A percentile compares a stretch with the other conserved stretches of the same genome.
Conservation (phyloP, 148 eudicot genomes). For the Nepenthes gracilis region DNA sequence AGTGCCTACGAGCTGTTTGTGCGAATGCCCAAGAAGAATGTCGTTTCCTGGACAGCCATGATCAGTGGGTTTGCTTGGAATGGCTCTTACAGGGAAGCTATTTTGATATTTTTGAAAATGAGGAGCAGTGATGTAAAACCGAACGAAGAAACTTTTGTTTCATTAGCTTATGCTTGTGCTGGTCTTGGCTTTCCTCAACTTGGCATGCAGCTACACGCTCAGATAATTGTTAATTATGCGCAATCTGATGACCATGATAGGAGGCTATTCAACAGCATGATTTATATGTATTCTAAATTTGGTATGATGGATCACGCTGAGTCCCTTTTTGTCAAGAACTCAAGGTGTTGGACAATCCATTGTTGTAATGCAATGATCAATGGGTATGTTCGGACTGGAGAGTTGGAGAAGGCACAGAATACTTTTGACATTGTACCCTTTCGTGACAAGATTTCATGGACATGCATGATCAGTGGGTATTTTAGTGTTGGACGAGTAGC, state of each 20-base stretch:
- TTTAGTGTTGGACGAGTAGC: conserved; percentile 15
- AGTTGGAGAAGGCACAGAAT: conserved; percentile 20
- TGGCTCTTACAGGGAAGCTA: conserved; percentile 24
- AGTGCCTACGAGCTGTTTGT: conserved; percentile 21
- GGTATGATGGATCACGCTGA: conserved; percentile 27
- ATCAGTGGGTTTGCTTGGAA: conserved; percentile 36
- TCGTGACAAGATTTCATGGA: conserved; percentile 30
- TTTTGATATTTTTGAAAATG: conserved; percentile 26
- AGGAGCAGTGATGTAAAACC: conserved; percentile 17
- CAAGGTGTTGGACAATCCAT: conserved; percentile 15
- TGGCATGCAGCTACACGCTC: conserved; percentile 29
- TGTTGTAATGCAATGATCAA: conserved; percentile 25
- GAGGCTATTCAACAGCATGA: conserved; percentile 17
- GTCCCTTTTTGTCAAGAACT: conserved; percentile 14
- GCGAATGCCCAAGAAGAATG: conserved; percentile 26
- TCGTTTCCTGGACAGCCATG: conserved; percentile 44
- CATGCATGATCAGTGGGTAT: conserved; percentile 33
- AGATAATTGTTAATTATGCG: conserved; percentile 14
- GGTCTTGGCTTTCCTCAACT: conserved; percentile 19
- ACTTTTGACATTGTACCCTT: conserved; percentile 18
- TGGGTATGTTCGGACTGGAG: conserved; percentile 22
- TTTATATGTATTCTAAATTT: conserved; percentile 28
- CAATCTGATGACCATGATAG: conserved; percentile 11
- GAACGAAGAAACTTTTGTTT: conserved; percentile 21
- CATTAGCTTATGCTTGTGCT: conserved; percentile 33